Base-by-base conservation (phyloP, 2,329 filamentous ascomycete species). In the Cytospora leucostoma region DNA sequence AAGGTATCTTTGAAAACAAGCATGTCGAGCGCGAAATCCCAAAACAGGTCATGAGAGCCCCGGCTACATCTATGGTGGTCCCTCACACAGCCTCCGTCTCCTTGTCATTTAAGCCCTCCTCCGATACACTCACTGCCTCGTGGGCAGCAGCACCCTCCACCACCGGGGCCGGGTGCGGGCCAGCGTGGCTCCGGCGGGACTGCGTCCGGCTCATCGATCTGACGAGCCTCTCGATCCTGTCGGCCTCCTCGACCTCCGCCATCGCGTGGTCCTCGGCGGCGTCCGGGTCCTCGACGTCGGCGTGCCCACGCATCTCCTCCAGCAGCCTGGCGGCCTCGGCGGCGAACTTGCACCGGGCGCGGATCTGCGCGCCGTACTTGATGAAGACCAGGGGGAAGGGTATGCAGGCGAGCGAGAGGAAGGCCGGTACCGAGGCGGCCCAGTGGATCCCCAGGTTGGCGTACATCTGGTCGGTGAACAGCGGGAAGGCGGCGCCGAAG, bases 401-500 rank as follows among this genome's bases (percentile, higher is more conserved):
- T 63, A 75, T 73, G 74, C 79, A 77, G 7, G 68, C 69, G 32
- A 79, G 63, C 1, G 75, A 73, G 53, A 79, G 67, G 67, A 78
- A 78, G 8, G 73, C 77, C 21, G 79, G 67, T 7, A 79, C 65
- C 61, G 68, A 73, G n/a, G 75, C 13, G 82, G 65, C 65, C 65
- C 65, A 67, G 49, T 65, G 65, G 10, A 63, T 47, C n/a, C 65
- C 65, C 8, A 66, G 60, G 13, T 57, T 61, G 3, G 44, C 47
- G 60, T 65, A 66, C 65, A 66, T 66, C 2, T 66, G 44, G 10
- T 72, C 75, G 2, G 83, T 85, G 71, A 87, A 87, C 1, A 87
- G 75, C 0, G 84, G 84, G 72, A 87, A 87, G 0, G 78, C 81
- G 1, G 82, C 80, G 64, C 83, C 84, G 61, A 87, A 85, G 12